Conservation (phyloP, 768 basidiomycete species). For the Lactarius quietus region DNA sequence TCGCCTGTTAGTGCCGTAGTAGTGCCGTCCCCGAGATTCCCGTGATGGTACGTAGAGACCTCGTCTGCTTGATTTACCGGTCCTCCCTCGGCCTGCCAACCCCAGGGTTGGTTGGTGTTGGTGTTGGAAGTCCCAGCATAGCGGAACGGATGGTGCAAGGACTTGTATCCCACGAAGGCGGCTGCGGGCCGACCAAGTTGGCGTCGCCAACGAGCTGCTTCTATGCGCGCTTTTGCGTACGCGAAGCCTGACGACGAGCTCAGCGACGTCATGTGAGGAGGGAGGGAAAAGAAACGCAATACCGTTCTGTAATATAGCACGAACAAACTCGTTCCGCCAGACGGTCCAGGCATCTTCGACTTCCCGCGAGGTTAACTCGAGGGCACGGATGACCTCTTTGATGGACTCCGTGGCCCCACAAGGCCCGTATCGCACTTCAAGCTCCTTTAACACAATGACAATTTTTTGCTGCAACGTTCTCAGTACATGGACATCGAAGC, state of each 20-base stretch:
- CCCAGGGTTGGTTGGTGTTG: background rate
- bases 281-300: background rate
- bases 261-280: too few relatives aligned
- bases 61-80: background rate
- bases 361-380: conserved; percentile 1
- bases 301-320: background rate
- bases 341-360: conserved; percentile 3
- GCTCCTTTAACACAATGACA: background rate
- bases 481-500: conserved; percentile 10
- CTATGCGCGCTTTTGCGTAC: conserved; percentile 3
- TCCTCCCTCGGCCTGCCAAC: background rate
- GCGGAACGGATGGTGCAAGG: background rate
- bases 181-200: background rate
- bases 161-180: background rate
- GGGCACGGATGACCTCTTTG: background rate
- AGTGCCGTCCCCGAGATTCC: background rate
- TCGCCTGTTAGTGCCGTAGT: background rate
- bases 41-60: background rate
- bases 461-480: background rate
- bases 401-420: background rate
- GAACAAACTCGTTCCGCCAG: conserved; percentile 7
- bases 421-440: background rate
- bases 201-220: background rate
- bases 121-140: background rate
- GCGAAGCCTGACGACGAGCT: background rate